Evolutionary conservation across 2,329 filamentous ascomycete genomes (phyloP).

Genomic region (Reticulascus tulasneorum): DNA sequence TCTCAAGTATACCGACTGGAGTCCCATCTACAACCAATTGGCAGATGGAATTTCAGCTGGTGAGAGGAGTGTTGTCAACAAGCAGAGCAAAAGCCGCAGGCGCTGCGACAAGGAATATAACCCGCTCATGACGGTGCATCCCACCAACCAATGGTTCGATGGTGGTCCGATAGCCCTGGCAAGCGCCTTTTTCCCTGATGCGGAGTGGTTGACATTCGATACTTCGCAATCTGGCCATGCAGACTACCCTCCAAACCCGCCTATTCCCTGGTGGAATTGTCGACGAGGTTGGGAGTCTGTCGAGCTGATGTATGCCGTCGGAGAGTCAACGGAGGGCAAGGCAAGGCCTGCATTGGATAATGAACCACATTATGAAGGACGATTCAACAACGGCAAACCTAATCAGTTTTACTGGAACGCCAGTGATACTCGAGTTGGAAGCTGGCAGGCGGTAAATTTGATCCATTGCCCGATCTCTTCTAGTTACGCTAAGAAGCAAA

Average conservation of each 20-base stretch:
- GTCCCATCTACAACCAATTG: slow-evolving; percentile 16
- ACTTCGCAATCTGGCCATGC: slow-evolving; percentile 16
- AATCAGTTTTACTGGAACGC: slow-evolving; percentile 15
- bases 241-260: slow-evolving; percentile 17
- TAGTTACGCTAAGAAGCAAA: neutral
- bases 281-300: slow-evolving; percentile 15
- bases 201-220: slow-evolving; percentile 17
- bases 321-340: slow-evolving; percentile 7
- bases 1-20: slow-evolving; percentile 13
- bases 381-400: slow-evolving; percentile 14
- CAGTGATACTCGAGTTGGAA: slow-evolving; percentile 14
- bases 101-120: neutral
- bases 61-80: slow-evolving; percentile 51
- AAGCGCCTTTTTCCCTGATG: slow-evolving; percentile 12
- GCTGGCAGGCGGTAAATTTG: slow-evolving; percentile 15
- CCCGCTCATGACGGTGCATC: slow-evolving; percentile 17
- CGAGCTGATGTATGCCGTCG: slow-evolving; percentile 15
- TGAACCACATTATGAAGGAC: slow-evolving; percentile 17
- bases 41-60: slow-evolving; percentile 16
- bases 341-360: slow-evolving; percentile 16
- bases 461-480: neutral
- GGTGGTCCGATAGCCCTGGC: slow-evolving; percentile 15
- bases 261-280: slow-evolving; percentile 16
- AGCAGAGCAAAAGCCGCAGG: too few relatives aligned
- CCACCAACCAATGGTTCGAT: slow-evolving; percentile 18